These are phyloP conservation scores for Zygnema cylindricum DNA, from an alignment of 139 green algal species.

Conservation along the genomic window DNA sequence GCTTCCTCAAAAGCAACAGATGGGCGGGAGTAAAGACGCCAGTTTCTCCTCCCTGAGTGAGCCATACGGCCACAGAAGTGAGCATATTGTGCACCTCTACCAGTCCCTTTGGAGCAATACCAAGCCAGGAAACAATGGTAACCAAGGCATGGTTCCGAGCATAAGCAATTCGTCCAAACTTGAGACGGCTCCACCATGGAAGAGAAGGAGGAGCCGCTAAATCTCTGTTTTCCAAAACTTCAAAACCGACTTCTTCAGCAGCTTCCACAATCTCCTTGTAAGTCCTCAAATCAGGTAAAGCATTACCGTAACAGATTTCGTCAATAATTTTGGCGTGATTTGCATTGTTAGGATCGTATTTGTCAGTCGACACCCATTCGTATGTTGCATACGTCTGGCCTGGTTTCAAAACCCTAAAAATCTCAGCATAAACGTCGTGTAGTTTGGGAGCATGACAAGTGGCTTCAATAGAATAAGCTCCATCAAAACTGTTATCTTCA, in stretches of 20 bases:
- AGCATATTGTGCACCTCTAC: constrained; percentile 96
- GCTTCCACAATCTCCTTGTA: constrained; percentile 84
- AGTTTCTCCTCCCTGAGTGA: constrained; percentile 85
- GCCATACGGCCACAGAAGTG: constrained; percentile 76
- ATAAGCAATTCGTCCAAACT: constrained; percentile 55
- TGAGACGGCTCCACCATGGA: constrained; percentile 70
- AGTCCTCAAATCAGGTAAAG: constrained; percentile 91
- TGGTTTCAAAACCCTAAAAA: constrained; percentile 87
- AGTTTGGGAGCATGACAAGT: constrained; percentile 94
- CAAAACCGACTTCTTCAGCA: constrained; percentile 73
- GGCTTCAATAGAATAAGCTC: constrained; percentile 93
- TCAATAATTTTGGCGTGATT: constrained; percentile 91
- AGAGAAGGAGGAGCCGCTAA: constrained; percentile 65
- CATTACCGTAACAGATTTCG: constrained; percentile 97
- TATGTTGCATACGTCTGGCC: constrained; percentile 81
- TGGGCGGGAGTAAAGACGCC: constrained; percentile 97
- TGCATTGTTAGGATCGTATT: constrained; percentile 83
- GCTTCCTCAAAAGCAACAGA: constrained; percentile 93
- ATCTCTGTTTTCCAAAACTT: constrained; percentile 72
- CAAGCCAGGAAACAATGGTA: constrained; percentile 71
- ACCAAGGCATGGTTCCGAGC: constrained; percentile 78
- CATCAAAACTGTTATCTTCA: constrained; percentile 83
- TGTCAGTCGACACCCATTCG: constrained; percentile 93
- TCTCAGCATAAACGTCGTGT: constrained; percentile 86
- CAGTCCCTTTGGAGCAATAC: constrained; percentile 79